Conservation (phyloP, 108 stramenopile species). For the Aurantiochytrium sp. region DNA sequence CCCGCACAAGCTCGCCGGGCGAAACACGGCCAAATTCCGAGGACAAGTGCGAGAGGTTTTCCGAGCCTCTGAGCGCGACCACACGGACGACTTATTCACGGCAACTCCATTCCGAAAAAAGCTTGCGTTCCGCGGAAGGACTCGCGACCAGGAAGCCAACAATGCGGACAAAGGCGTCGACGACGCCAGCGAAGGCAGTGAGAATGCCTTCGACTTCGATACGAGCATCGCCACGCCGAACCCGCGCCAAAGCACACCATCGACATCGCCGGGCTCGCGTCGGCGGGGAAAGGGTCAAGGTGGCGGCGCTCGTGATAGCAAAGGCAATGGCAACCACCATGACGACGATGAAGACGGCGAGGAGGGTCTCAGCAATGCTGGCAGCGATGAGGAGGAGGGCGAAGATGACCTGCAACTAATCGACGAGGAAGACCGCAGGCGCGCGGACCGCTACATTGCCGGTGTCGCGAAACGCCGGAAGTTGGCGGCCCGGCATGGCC, state of each 20-base stretch:
- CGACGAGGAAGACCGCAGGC: not conserved
- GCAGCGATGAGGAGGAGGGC: not conserved
- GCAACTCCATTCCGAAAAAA: conserved; percentile 7
- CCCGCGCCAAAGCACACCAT: not conserved
- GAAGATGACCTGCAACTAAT: not conserved
- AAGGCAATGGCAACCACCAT: not conserved
- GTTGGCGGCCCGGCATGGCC: not conserved
- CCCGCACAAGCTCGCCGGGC: not conserved
- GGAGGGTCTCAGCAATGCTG: not conserved
- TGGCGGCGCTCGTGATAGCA: no score
- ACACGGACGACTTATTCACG: not conserved
- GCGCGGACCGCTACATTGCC: not conserved
- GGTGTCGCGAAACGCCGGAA: not conserved
- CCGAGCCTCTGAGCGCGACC: not conserved
- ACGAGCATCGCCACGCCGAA: conserved; percentile 1
- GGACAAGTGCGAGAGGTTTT: not conserved
- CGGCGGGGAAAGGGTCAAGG: no score
- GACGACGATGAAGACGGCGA: not conserved
- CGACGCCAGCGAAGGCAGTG: no score
- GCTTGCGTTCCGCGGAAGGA: not conserved
- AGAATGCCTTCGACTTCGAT: conserved; percentile 15
- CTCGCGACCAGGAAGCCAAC: no score
- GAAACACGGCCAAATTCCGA: conserved; percentile 3
- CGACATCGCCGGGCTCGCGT: no score
- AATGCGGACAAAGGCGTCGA: no score